Evolutionary conservation across 164 flowering plant genomes (phyloP), one percentile per base, ranked within the genome.

Genomic region (Nymphaea thermarum): DNA sequence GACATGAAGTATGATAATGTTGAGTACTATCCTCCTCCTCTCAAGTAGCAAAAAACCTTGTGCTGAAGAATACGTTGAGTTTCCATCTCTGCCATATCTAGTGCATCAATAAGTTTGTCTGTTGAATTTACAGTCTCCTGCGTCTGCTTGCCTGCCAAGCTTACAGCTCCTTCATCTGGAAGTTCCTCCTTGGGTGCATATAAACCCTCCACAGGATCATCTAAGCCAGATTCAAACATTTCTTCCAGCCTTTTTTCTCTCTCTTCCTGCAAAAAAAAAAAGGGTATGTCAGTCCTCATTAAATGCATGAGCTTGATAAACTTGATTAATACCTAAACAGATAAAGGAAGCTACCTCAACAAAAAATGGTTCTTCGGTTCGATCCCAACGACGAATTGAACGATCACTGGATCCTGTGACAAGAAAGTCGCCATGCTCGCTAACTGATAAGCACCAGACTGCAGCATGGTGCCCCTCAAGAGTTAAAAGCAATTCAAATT

Each of bases 381-480:
- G 94, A 81, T 90, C 94, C 99, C 99, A 95, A 64, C 93, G 96
- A 41, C 93, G 96, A 60, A 95, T 86, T 10, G 99, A 95, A 45
- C 94, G 80, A 70, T 95, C 99, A 80, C 84, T 86, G 72, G 98
- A 92, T 66, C 99, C 99, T 5, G 97, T 90, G 60, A 95, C 82
- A 62, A 95, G 61, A 75, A 88, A 95, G 81, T 95, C 98, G 71
- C 98, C 98, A 78, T 87, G 96, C 45, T 76, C 81, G 82, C 99
- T 92, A 62, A 90, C 66, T 62, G 96, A 80, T 63, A 95, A 91
- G 69, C 98, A 90, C 88, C 91, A 88, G 67, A 95, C 75, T 68
- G 78, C 88, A 8, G 91, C 87, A 81, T 92, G 98, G 75, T 95
- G 99, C 59, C 99, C 99, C 66, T 87, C 96, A 65, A 95, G 93